phyloP scores from a whole-genome alignment of 805 yeast genomes.

The Candida oleophila region DNA sequence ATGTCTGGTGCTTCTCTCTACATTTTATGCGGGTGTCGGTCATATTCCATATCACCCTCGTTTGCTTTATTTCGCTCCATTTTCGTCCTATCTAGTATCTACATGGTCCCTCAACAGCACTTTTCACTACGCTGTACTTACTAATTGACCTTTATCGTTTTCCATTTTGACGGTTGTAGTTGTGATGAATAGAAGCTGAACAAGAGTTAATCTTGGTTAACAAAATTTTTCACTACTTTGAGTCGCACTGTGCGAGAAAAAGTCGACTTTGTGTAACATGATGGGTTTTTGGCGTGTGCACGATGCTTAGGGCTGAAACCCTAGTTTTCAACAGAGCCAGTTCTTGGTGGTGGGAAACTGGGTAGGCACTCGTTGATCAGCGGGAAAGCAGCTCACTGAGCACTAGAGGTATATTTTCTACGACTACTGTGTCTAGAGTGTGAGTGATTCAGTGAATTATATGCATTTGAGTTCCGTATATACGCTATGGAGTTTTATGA shows the following conservation, averaged over 20 bases:
- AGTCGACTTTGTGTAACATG: conserved; percentile 4
- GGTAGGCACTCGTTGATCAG: too few species aligned
- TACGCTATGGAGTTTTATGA: neutral
- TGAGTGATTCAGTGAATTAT: neutral
- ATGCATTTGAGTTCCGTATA: neutral
- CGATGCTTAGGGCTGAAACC: conserved; percentile 6
- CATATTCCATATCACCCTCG: neutral
- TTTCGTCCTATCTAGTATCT: neutral
- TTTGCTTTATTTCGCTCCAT: neutral
- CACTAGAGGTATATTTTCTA: too few species aligned
- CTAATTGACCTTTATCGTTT: conserved; percentile 99
- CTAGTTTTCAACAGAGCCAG: neutral
- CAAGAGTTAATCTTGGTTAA: neutral
- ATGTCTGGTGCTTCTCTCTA: neutral
- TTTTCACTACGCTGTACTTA: conserved; percentile 49
- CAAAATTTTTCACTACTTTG: conserved; percentile 11
- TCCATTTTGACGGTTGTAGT: conserved; percentile 71
- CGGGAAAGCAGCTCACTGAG: too few species aligned
- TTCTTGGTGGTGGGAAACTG: too few species aligned
- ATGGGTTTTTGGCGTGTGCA: conserved; percentile 2
- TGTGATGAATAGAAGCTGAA: neutral
- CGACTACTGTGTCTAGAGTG: too few species aligned
- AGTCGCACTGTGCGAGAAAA: conserved; percentile 4
- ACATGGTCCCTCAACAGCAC: neutral
- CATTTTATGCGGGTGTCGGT: neutral